Evolutionary conservation across 305 asterid species (phyloP), one percentile per base, ranked within the genome.

Genomic region (Ruellia speciosa): DNA sequence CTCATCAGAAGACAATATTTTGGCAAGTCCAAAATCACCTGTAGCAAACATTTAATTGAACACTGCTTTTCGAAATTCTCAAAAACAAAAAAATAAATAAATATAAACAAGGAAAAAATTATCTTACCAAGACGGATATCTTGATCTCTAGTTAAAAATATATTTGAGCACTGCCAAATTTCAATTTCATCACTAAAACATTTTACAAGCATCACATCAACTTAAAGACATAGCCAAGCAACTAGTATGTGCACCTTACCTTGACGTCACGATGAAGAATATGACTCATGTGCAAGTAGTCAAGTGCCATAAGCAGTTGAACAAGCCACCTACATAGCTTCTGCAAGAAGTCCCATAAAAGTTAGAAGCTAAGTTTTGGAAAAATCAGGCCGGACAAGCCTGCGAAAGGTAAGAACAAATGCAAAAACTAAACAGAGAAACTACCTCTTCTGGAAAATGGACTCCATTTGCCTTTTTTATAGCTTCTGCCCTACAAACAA

Each of bases 21-120:
- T 90, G 75, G 97, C 96, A 46, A 90, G 96, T 69, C 97, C 96
- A 74, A 87, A 90, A 70, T 90, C 97, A 71, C 97, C 96, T 90
- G 85, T 40, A 75, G 68, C 57, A 62, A 43, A 31, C 57, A 66
- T 59, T 71, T 54, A 59, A 45, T 56, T 72, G 17, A 70, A 74
- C 54, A 67, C 37, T 58, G 64, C 15, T 18, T 67, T 49, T 46
- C 54, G 52, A 70, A 54, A 47, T 19, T 58, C 57, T 45, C 35
- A 55, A 54, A 62, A 62, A 51, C 6, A 19, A 63, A 57, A 35
- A 72, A 52, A 20, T 40, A 18, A 12, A 57, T 16, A 24, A 1
- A 24, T 33, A 53, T 12, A 37, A 37, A 37, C 1, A 37, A 37
- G 41, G 12, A 37, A 7, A 10, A 37, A 37, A 37, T 2, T 37